phyloP scores from a whole-genome alignment of 2,329 filamentous ascomycete species.

The Corniculantispora saksenae region DNA sequence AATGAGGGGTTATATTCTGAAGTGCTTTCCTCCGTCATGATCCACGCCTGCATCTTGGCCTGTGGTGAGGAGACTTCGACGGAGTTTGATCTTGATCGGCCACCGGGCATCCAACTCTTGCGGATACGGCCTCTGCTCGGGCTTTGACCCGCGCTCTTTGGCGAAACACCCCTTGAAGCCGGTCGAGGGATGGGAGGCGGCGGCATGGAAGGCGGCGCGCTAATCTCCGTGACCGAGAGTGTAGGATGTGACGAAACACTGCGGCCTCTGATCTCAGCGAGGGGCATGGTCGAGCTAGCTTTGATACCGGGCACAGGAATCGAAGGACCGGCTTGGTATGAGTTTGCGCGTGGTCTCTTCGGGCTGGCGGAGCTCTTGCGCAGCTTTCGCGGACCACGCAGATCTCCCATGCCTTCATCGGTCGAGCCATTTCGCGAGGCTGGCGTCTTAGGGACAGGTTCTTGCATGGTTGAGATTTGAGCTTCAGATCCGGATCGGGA shows the following conservation, averaged over 20 bases:
- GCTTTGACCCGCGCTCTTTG: constrained; percentile 43
- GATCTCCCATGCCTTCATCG: constrained; percentile 21
- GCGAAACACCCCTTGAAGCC: neutral
- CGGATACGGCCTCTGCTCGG: constrained; percentile 48
- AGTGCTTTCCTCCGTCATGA: constrained; percentile 52
- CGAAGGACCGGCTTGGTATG: constrained; percentile 30
- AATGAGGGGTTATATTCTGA: constrained; percentile 58
- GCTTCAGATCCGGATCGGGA: neutral
- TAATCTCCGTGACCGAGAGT: constrained; percentile 22
- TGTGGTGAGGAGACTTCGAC: constrained; percentile 29
- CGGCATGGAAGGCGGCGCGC: constrained; percentile 12
- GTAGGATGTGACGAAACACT: constrained; percentile 52
- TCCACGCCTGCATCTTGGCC: constrained; percentile 48
- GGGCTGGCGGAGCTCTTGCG: constrained; percentile 32
- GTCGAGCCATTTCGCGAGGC: constrained; percentile 16
- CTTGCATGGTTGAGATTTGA: constrained; percentile 20
- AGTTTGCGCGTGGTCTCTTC: constrained; percentile 35
- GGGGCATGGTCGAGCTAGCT: constrained; percentile 33
- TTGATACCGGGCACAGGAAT: constrained; percentile 28
- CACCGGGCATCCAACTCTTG: constrained; percentile 56
- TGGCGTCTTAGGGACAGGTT: constrained; percentile 10
- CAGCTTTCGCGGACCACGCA: constrained; percentile 30
- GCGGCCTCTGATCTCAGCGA: constrained; percentile 40
- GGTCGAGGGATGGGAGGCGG: constrained; percentile 10
- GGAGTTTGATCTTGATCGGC: constrained; percentile 54